These are phyloP conservation scores for Solanum hybrid DNA, from an alignment of 305 asterid genomes.

Conservation along the genomic window DNA sequence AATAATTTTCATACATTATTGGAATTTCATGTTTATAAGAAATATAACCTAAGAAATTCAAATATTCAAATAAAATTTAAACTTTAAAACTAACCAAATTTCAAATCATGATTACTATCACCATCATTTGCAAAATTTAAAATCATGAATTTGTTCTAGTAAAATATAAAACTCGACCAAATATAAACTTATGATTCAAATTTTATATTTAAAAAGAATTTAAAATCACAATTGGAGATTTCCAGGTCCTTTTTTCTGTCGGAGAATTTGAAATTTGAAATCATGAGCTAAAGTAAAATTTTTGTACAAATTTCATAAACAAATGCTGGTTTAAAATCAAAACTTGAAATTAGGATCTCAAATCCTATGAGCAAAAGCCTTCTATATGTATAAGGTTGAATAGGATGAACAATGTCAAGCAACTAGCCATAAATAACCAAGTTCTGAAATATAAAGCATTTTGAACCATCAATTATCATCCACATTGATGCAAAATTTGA, in stretches of 20 bases:
- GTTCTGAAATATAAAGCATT: background rate
- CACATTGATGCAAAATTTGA: constrained; percentile 23
- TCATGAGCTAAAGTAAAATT: background rate
- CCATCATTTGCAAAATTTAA: background rate
- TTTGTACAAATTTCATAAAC: background rate
- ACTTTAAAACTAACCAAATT: background rate
- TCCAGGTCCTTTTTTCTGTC: background rate
- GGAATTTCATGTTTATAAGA: background rate
- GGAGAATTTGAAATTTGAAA: background rate
- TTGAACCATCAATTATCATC: constrained; percentile 3
- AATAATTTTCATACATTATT: too few species aligned
- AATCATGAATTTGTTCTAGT: background rate
- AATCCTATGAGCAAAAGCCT: background rate
- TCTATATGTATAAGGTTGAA: background rate
- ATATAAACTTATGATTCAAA: background rate
- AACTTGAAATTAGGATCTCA: background rate
- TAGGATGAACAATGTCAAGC: background rate
- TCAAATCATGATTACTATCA: background rate
- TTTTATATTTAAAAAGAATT: too few species aligned
- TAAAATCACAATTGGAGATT: background rate
- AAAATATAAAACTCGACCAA: background rate
- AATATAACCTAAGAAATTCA: background rate
- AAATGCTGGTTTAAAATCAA: background rate
- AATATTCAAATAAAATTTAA: background rate
- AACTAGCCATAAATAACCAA: background rate